Base-by-base conservation (phyloP, 495 filamentous ascomycete genomes). In the Entonaema liquescens region DNA sequence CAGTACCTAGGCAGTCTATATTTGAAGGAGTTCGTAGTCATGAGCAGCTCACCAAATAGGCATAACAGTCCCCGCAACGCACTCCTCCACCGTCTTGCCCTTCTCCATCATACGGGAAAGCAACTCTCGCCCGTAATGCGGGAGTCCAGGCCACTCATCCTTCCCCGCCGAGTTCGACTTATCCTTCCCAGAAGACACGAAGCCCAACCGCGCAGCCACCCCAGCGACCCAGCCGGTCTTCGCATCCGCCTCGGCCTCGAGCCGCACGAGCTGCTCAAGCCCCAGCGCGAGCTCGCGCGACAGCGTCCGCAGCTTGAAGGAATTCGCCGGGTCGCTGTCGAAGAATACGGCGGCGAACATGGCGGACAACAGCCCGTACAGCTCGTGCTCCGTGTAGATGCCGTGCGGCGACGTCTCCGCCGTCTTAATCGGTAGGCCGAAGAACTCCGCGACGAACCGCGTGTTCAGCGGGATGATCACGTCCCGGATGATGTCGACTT, bases 361-460 rank as follows among this genome's bases (percentile, higher is more conserved):
- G 40, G 87, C 83, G 3, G 87, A 81, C 17, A 93, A 78, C 33
- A 88, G 85, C 81, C 85, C 88, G 81, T 89, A 92, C 58, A 93
- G 77, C 79, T 93, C 89, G 54, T 91, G 86, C 74, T 92, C 90
- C 13, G 86, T 89, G 79, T 91, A 92, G 28, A 91, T 80, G n/a
- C 89, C 89, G 33, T 83, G 82, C 15, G 89, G 86, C 66, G 87
- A 83, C 1, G 70, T 68, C 38, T 86, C 85, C 50, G 87, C 84
- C 25, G 88, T 90, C 79, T 91, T 91, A 71, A 92, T 78, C 1
- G 90, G 89, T 12, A 92, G 83, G 2, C 82, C 84, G 76, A 92
- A 91, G 66, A 92, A 76, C 50, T 83, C 83, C 3, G 89, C 86
- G 5, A 86, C 87, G 57, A 91, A 89, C 71, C 89, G 87, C 28